These are phyloP conservation scores for Beauveria sp. DNA, from an alignment of 2,329 filamentous ascomycete genomes.

Conservation along the genomic window DNA sequence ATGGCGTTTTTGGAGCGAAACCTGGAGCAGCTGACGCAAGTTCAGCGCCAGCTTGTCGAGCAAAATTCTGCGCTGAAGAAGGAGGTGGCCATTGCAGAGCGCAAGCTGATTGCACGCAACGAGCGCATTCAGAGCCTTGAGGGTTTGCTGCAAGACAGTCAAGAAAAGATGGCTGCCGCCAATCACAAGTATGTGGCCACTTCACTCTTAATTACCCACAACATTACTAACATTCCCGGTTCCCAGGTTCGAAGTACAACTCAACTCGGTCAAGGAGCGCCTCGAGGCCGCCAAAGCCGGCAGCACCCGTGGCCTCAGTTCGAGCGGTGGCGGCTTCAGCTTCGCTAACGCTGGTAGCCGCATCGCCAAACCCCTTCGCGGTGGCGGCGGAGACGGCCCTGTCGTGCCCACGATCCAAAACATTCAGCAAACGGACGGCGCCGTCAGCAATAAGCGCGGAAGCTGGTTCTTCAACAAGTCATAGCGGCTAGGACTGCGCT, in stretches of 20 bases:
- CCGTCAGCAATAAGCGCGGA: slow-evolving; percentile 51
- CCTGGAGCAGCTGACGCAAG: slow-evolving; percentile 92
- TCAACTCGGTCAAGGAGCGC: slow-evolving; percentile 94
- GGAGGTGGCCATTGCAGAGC: slow-evolving; percentile 96
- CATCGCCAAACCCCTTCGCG: slow-evolving; percentile 62
- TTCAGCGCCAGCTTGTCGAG: slow-evolving; percentile 94
- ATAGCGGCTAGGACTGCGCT: slow-evolving; percentile 17
- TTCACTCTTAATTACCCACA: not conserved
- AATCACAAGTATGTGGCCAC: slow-evolving; percentile 77
- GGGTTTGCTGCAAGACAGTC: slow-evolving; percentile 85
- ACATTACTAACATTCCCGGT: slow-evolving; percentile 20
- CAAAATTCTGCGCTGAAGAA: slow-evolving; percentile 97
- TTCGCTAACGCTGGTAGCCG: slow-evolving; percentile 58
- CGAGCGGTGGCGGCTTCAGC: slow-evolving; percentile 62
- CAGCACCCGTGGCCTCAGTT: slow-evolving; percentile 74
- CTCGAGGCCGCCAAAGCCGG: slow-evolving; percentile 91
- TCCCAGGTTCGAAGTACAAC: slow-evolving; percentile 92
- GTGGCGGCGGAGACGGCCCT: slow-evolving; percentile 43
- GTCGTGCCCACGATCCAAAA: slow-evolving; percentile 49
- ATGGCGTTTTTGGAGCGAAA: slow-evolving; percentile 99
- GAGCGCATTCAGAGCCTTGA: slow-evolving; percentile 95
- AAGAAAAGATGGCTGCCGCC: slow-evolving; percentile 94
- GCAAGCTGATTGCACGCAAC: slow-evolving; percentile 92
- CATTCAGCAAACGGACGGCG: slow-evolving; percentile 51
- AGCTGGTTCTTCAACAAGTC: slow-evolving; percentile 70